Conservation (phyloP, 495 filamentous ascomycete genomes). For the Pyrenopolyporus hunteri region DNA sequence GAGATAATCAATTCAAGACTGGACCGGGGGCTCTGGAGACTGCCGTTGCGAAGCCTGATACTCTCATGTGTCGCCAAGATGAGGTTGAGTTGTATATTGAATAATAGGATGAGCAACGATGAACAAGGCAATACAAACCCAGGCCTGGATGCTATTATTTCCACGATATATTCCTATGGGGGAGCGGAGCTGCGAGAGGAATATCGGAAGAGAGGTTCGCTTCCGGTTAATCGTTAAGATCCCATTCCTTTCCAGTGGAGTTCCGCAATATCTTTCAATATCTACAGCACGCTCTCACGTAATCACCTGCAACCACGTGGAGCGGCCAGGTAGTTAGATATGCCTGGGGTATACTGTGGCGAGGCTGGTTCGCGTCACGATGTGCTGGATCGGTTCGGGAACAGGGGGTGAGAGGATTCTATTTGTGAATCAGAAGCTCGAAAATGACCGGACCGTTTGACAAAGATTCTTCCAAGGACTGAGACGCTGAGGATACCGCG, state of each 20-base stretch:
- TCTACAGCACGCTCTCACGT: conserved; percentile 20
- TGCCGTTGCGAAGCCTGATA: background rate
- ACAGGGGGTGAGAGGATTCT: background rate
- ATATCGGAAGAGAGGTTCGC: conserved; percentile 5
- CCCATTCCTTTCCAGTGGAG: conserved; percentile 9
- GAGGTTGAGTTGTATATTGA: conserved; percentile 29
- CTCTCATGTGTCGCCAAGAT: background rate
- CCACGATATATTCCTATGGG: background rate
- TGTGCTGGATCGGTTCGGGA: background rate
- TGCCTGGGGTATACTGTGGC: conserved; percentile 1
- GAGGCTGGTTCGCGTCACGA: conserved; percentile 25
- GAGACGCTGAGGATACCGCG: too few relatives aligned
- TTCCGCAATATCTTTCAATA: conserved; percentile 12
- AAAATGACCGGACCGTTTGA: conserved; percentile 9
- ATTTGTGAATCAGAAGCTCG: conserved; percentile 3
- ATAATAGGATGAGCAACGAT: conserved; percentile 6
- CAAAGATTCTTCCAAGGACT: conserved; percentile 1
- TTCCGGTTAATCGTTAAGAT: background rate
- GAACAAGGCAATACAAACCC: background rate
- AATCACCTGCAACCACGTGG: conserved; percentile 30
- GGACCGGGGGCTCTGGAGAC: too few relatives aligned
- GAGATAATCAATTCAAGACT: background rate
- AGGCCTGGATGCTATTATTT: too few relatives aligned
- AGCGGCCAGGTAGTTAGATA: conserved; percentile 4
- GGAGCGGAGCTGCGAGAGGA: conserved; percentile 8